Percentiles rank a stretch among this genome's conserved stretches.
These are phyloP conservation scores for Holtermanniella nyarrowii DNA, from an alignment of 768 basidiomycete genomes.

Conservation along the genomic window DNA sequence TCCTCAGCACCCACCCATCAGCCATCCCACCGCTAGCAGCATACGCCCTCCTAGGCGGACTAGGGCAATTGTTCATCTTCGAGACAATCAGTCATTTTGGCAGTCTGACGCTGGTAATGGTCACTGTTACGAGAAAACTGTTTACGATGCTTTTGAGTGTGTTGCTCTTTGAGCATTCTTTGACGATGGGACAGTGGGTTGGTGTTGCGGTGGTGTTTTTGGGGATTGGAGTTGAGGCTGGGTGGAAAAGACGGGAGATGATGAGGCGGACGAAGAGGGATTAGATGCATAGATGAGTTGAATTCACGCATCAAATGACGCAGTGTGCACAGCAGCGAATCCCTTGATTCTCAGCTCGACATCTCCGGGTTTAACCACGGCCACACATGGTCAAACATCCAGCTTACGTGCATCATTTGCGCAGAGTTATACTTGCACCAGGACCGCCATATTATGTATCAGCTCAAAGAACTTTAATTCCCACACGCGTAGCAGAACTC, in stretches of 20 bases:
- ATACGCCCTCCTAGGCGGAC: conserved; percentile 79
- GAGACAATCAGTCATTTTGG: conserved; percentile 54
- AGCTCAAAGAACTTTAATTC: too few relatives aligned
- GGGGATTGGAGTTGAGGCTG: conserved; percentile 90
- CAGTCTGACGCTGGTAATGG: conserved; percentile 49
- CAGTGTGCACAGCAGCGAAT: too few relatives aligned
- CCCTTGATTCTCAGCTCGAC: too few relatives aligned
- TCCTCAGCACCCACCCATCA: conserved; percentile 66
- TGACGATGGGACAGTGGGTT: conserved; percentile 78
- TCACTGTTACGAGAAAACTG: conserved; percentile 91
- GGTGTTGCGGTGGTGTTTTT: conserved; percentile 87
- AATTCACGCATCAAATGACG: too few relatives aligned
- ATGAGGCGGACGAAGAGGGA: conserved; percentile 22
- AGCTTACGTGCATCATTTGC: too few relatives aligned
- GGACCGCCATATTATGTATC: too few relatives aligned
- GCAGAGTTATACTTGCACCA: too few relatives aligned
- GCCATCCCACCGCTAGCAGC: conserved; percentile 63
- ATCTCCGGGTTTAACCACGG: too few relatives aligned
- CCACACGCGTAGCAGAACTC: too few relatives aligned
- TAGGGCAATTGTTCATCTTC: conserved; percentile 96
- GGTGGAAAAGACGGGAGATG: conserved; percentile 56
- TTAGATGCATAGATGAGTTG: background rate
- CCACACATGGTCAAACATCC: too few relatives aligned
- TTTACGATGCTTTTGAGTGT: conserved; percentile 98
- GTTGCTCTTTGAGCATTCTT: conserved; percentile 74